Percentiles rank a stretch among this genome's conserved stretches.
These are phyloP conservation scores for Penicillium salamii DNA, from an alignment of 495 filamentous ascomycete genomes.

Conservation along the genomic window DNA sequence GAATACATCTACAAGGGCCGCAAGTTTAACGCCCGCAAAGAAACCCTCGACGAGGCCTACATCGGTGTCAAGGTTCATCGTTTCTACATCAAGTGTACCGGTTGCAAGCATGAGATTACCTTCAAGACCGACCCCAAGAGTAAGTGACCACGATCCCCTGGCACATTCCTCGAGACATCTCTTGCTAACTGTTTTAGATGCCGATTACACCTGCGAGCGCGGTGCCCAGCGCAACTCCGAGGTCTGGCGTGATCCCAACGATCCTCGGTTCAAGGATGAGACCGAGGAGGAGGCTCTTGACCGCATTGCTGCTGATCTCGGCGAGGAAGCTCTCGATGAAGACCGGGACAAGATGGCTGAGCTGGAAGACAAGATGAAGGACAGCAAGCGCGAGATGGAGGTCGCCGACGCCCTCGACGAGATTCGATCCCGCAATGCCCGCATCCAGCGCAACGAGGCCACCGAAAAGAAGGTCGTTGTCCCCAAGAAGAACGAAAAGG, in stretches of 20 bases:
- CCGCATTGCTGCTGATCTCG: slow-evolving; percentile 72
- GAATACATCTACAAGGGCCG: slow-evolving; percentile 97
- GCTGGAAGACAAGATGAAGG: slow-evolving; percentile 77
- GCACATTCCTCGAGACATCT: too few relatives aligned
- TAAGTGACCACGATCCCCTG: too few relatives aligned
- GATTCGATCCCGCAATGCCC: slow-evolving; percentile 86
- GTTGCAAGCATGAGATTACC: slow-evolving; percentile 85
- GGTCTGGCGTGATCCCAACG: slow-evolving; percentile 69
- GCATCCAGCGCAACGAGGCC: slow-evolving; percentile 71
- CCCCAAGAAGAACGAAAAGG: slow-evolving; percentile 13
- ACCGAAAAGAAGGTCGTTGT: slow-evolving; percentile 44
- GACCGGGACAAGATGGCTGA: slow-evolving; percentile 75
- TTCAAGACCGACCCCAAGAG: slow-evolving; percentile 95
- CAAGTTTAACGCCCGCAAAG: slow-evolving; percentile 97
- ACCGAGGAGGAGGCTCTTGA: slow-evolving; percentile 88
- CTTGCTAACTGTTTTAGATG: slow-evolving; percentile 34
- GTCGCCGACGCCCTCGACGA: slow-evolving; percentile 96
- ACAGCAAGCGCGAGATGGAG: slow-evolving; percentile 96
- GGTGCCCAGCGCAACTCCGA: too few relatives aligned
- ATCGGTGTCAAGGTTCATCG: slow-evolving; percentile 84
- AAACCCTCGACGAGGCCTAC: slow-evolving; percentile 91
- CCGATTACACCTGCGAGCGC: slow-evolving; percentile 84
- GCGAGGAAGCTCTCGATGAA: slow-evolving; percentile 50
- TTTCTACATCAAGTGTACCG: slow-evolving; percentile 93
- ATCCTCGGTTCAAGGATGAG: slow-evolving; percentile 53